Conservation (phyloP, 352 stramenopile species). For the Pythium vanterpoolii region DNA sequence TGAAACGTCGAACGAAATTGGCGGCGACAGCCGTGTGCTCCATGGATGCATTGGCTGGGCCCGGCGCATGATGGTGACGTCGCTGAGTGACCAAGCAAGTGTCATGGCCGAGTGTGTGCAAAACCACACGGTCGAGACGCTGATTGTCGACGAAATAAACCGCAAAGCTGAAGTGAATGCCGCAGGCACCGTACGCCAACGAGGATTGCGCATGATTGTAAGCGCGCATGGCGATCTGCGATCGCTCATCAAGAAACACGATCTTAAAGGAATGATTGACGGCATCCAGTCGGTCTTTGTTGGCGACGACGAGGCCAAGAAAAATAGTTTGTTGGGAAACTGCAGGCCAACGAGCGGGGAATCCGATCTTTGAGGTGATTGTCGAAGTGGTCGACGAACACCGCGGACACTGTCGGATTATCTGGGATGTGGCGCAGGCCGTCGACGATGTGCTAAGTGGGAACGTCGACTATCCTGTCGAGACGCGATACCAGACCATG, state of each 20-base stretch:
- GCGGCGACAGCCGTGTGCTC: constrained; percentile 68
- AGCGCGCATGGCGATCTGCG: constrained; percentile 83
- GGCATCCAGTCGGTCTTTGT: constrained; percentile 69
- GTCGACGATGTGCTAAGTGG: constrained; percentile 65
- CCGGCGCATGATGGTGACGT: constrained; percentile 29
- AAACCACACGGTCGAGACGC: constrained; percentile 85
- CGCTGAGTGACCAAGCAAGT: constrained; percentile 13
- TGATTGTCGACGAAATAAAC: constrained; percentile 90
- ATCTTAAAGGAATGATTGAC: constrained; percentile 75
- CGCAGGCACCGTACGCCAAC: constrained; percentile 59
- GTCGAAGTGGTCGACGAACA: constrained; percentile 67
- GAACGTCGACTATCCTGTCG: constrained; percentile 28
- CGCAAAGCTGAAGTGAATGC: constrained; percentile 72
- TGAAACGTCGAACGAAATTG: constrained; percentile 92
- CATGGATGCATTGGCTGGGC: constrained; percentile 46
- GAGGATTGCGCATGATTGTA: constrained; percentile 80
- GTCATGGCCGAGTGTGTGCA: constrained; percentile 89
- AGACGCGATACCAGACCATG: constrained; percentile 34
- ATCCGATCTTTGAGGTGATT: constrained; percentile 81
- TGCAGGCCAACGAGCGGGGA: constrained; percentile 43
- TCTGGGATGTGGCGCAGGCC: constrained; percentile 58
- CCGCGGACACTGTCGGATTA: constrained; percentile 60
- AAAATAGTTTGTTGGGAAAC: constrained; percentile 29
- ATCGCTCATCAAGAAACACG: constrained; percentile 80
- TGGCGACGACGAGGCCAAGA: constrained; percentile 47